Evolutionary conservation across 495 filamentous ascomycete species (phyloP), one percentile per base, ranked within the genome.

Genomic region (Extremus antarcticus): DNA sequence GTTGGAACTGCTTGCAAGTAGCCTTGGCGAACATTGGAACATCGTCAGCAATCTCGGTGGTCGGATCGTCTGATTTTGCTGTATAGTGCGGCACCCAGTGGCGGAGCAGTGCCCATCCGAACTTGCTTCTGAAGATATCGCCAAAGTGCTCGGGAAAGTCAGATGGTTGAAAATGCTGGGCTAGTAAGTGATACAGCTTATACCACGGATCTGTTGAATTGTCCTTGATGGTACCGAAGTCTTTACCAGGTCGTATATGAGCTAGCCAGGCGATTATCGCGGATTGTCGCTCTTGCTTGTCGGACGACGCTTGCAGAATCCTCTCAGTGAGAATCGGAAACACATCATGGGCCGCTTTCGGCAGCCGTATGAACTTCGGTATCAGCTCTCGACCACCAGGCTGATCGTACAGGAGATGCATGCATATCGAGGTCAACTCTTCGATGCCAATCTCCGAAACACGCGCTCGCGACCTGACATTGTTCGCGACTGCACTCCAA

Each of bases 81-180:
- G 45, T 55, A 24, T 32, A 55, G 19, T 19, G 4, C 29, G 54
- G 58, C n/a, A 55, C 35, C 59, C 59, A 62, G 23, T 38, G 25
- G 4, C 48, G 55, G 13, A 62, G 41, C 39, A 62, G n/a, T 4
- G 50, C 47, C 15, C 39, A n/a, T 19, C 43, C 45, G 10, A 62
- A 29, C 16, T 55, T 20, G 1, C 16, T 8, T 8, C 22, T 10
- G 10, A 22, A 7, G 1, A 62, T 25, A 4, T 13, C 22, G 15
- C 41, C 13, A 16, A 62, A 39, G 25, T 62, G 59, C 16, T 35
- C 19, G 15, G 50, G 13, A 25, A 62, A 46, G n/a, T 50, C 39
- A 9, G 50, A 43, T 9, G 47, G 48, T 16, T 15, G 11, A 11
- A 56, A 40, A 9, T 49, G 23, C 17, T 29, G 10, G 10, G 55